Percentiles rank a stretch among this genome's conserved stretches.
Conservation (phyloP, 2,329 filamentous ascomycete genomes). For the Cytospora piceicola region DNA sequence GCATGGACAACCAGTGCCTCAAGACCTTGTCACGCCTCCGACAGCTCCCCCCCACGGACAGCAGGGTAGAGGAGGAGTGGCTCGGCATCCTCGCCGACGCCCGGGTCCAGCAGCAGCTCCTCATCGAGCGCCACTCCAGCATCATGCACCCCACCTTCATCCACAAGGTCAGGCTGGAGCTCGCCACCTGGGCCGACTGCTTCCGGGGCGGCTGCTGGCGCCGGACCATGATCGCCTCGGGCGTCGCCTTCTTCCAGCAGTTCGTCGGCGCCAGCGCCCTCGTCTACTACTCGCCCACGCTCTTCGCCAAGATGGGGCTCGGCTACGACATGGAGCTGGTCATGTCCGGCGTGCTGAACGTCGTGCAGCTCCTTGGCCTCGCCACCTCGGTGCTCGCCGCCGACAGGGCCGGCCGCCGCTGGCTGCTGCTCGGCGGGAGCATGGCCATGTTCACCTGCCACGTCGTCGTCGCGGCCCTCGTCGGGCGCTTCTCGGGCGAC, state of each 20-base stretch:
- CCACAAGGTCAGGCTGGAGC: constrained; percentile 31
- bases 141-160: constrained; percentile 41
- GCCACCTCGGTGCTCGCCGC: constrained; percentile 52
- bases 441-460: constrained; percentile 51
- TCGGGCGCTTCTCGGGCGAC: constrained; percentile 54
- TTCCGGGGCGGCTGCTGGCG: constrained; percentile 51
- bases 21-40: constrained; percentile 53
- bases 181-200: constrained; percentile 51
- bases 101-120: constrained; percentile 49
- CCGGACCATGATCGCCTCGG: constrained; percentile 49
- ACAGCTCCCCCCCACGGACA: constrained; percentile 46
- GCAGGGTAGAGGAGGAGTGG: constrained; percentile 51
- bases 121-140: constrained; percentile 39
- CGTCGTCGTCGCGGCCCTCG: constrained; percentile 56
- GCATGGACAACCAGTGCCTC: constrained; percentile 53
- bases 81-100: constrained; percentile 55
- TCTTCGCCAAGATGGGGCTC: constrained; percentile 52
- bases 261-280: constrained; percentile 56
- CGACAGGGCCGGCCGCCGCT: constrained; percentile 51
- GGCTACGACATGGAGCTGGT: constrained; percentile 48
- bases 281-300: constrained; percentile 51
- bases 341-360: constrained; percentile 52
- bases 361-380: constrained; percentile 51
- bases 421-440: constrained; percentile 49
- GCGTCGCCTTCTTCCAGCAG: constrained; percentile 63